A percentile compares a stretch with the other conserved stretches of the same genome.
These are phyloP conservation scores for Cladosporium velox DNA, from an alignment of 2,329 filamentous ascomycete genomes.

Conservation along the genomic window DNA sequence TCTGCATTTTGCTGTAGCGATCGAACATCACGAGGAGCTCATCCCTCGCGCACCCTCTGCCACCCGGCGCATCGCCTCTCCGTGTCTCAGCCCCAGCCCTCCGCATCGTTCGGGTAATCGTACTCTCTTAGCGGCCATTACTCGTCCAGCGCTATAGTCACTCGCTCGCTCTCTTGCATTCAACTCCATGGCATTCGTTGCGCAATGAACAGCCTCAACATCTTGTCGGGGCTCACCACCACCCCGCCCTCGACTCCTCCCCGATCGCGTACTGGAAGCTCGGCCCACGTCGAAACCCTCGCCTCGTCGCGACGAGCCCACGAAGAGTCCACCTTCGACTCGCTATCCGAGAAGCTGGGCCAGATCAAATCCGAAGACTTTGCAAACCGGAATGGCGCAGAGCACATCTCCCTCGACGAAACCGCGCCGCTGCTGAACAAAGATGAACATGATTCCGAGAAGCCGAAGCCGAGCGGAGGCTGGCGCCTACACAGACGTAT, in stretches of 20 bases:
- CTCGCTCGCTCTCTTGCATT: neutral
- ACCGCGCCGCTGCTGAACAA: slow-evolving; percentile 65
- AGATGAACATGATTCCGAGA: slow-evolving; percentile 30
- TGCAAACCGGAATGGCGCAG: slow-evolving; percentile 24
- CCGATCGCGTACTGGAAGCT: slow-evolving; percentile 48
- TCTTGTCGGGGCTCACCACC: slow-evolving; percentile 75
- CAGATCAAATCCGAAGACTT: slow-evolving; percentile 23
- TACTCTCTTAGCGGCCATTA: neutral
- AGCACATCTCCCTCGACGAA: slow-evolving; percentile 53
- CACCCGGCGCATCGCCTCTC: slow-evolving; percentile 10
- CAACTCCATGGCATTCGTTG: slow-evolving; percentile 50
- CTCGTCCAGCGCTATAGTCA: neutral
- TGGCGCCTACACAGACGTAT: slow-evolving; percentile 67
- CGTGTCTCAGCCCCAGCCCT: slow-evolving; percentile 14
- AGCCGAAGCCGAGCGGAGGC: slow-evolving; percentile 14
- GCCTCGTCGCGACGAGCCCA: slow-evolving; percentile 18
- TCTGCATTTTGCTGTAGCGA: neutral
- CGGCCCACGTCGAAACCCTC: slow-evolving; percentile 26
- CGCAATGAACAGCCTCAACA: slow-evolving; percentile 96
- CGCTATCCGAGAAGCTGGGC: slow-evolving; percentile 32
- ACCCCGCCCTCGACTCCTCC: slow-evolving; percentile 45
- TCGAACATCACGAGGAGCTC: neutral
- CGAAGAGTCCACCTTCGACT: slow-evolving; percentile 23
- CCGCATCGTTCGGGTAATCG: slow-evolving; percentile 7
- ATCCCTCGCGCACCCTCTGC: neutral